These are phyloP conservation scores for Tetragonia tetragonoides DNA, from an alignment of 148 eudicot species.

Conservation along the genomic window DNA sequence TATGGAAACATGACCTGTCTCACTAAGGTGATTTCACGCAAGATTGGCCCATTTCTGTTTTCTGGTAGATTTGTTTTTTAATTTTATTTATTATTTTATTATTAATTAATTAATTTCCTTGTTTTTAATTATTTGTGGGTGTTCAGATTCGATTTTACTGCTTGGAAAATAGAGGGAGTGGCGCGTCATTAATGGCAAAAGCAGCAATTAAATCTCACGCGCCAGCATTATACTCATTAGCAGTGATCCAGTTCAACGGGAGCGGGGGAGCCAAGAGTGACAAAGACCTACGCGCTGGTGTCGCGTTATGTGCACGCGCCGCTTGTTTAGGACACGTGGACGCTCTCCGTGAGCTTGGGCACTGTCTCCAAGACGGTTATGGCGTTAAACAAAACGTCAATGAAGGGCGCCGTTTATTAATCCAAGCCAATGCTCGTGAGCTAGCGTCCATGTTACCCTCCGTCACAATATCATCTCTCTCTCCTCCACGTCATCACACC, in stretches of 20 bases:
- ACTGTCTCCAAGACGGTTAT: slow-evolving; percentile 97
- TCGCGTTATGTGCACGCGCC: slow-evolving; percentile 85
- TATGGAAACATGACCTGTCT: no score
- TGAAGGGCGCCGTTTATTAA: slow-evolving; percentile 78
- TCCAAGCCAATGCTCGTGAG: slow-evolving; percentile 95
- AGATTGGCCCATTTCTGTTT: no score
- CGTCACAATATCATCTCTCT: neutral
- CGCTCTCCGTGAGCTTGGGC: slow-evolving; percentile 89
- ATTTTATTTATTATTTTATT: no score
- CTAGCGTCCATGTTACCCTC: slow-evolving; percentile 46
- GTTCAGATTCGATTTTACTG: slow-evolving; percentile 81
- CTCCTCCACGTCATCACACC: neutral
- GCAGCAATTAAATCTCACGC: slow-evolving; percentile 79
- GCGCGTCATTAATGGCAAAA: slow-evolving; percentile 70
- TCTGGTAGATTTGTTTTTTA: no score
- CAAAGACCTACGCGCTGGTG: slow-evolving; percentile 87
- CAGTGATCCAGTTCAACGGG: slow-evolving; percentile 85
- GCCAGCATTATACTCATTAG: slow-evolving; percentile 60
- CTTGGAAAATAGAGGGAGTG: slow-evolving; percentile 54
- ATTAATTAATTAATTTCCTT: no score
- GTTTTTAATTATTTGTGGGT: neutral
- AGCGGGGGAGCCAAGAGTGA: slow-evolving; percentile 71
- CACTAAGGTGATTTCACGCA: no score
- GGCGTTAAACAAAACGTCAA: slow-evolving; percentile 77
- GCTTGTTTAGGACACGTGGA: slow-evolving; percentile 89